Percentiles rank a stretch among this genome's conserved stretches.
These are phyloP conservation scores for Trifolium repens DNA, from an alignment of 306 rosid species.

Conservation along the genomic window DNA sequence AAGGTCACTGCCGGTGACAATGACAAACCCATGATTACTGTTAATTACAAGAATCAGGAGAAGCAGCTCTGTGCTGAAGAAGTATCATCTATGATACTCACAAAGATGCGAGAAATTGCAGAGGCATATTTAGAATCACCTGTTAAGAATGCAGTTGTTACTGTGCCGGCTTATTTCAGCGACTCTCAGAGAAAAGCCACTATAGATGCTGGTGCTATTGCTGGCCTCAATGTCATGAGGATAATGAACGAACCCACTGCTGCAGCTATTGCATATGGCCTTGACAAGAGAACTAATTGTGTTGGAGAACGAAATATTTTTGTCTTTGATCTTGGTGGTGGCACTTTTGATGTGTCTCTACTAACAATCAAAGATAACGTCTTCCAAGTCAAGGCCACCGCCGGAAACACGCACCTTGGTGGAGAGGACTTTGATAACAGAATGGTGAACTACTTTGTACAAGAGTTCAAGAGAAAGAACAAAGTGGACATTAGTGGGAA, in stretches of 20 bases:
- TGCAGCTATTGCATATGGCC: background rate
- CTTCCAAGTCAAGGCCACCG: background rate
- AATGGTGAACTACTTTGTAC: background rate
- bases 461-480: constrained; percentile 8
- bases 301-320: background rate
- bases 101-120: background rate
- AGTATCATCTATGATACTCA: background rate
- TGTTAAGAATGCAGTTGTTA: background rate
- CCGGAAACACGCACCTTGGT: background rate
- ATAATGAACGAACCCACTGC: background rate
- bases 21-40: constrained; percentile 7
- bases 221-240: background rate
- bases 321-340: constrained; percentile 7
- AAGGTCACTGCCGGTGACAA: background rate
- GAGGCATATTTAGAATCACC: background rate
- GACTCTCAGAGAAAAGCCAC: background rate
- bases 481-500: background rate
- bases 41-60: background rate
- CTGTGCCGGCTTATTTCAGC: background rate
- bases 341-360: background rate
- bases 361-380: background rate
- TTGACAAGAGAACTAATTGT: background rate
- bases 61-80: background rate
- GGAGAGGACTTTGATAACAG: constrained; percentile 8
- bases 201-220: background rate